phyloP scores from a whole-genome alignment of 2,329 filamentous ascomycete species.

The Allantophomopsis lycopodina region DNA sequence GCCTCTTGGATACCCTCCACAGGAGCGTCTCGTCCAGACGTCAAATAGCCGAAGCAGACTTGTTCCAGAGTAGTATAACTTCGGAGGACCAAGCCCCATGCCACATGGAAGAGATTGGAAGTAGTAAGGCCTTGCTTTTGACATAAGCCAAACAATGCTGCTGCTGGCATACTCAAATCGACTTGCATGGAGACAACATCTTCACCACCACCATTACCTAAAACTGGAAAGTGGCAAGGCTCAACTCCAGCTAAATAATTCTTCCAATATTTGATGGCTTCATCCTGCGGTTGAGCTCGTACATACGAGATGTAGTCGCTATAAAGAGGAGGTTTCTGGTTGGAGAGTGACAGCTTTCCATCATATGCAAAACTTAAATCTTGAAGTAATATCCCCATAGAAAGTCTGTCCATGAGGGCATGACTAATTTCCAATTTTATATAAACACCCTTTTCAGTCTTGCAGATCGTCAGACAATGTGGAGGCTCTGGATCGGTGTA shows the following conservation, averaged over 20 bases:
- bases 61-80: slow-evolving; percentile 16
- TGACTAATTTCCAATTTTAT: slow-evolving; percentile 32
- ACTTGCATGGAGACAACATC: too few relatives aligned
- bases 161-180: too few relatives aligned
- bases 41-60: slow-evolving; percentile 24
- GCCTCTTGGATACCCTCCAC: slow-evolving; percentile 28
- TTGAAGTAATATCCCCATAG: slow-evolving; percentile 27
- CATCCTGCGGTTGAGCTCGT: slow-evolving; percentile 8
- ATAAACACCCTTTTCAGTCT: slow-evolving; percentile 23
- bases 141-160: slow-evolving; percentile 13
- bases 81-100: slow-evolving; percentile 23
- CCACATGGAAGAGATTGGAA: slow-evolving; percentile 12
- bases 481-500: slow-evolving; percentile 16
- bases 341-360: slow-evolving; percentile 16
- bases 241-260: slow-evolving; percentile 11
- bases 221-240: slow-evolving; percentile 23
- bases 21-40: slow-evolving; percentile 27
- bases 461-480: slow-evolving; percentile 29
- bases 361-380: slow-evolving; percentile 29
- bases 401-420: slow-evolving; percentile 32
- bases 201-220: slow-evolving; percentile 20
- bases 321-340: slow-evolving; percentile 13
- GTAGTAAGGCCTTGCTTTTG: slow-evolving; percentile 18
- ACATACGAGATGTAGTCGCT: slow-evolving; percentile 22
- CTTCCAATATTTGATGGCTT: slow-evolving; percentile 14